These are phyloP conservation scores for Penicillium sp. DNA, from an alignment of 2,329 filamentous ascomycete genomes.

Conservation along the genomic window DNA sequence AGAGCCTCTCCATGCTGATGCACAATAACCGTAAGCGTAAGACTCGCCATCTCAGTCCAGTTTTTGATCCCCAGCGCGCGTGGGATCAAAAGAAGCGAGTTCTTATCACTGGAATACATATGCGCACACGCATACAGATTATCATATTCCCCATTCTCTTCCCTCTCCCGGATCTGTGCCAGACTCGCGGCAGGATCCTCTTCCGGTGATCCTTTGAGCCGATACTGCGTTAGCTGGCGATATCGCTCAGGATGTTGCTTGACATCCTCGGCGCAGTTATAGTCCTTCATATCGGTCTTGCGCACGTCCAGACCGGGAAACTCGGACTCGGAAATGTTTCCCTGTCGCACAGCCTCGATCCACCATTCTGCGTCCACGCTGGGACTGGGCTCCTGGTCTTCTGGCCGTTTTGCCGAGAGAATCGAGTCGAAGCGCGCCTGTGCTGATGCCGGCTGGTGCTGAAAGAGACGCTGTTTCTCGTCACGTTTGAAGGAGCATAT, in stretches of 20 bases:
- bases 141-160: constrained; percentile 36
- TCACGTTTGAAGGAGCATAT: constrained; percentile 52
- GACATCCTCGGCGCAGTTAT: constrained; percentile 38
- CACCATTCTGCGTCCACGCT: constrained; percentile 38
- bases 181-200: constrained; percentile 16
- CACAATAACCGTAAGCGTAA: constrained; percentile 50
- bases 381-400: constrained; percentile 34
- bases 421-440: constrained; percentile 29
- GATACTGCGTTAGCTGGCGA: constrained; percentile 48
- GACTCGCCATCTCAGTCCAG: constrained; percentile 44
- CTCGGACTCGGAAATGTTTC: constrained; percentile 25
- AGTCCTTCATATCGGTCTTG: constrained; percentile 53
- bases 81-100: constrained; percentile 52
- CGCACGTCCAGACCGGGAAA: constrained; percentile 47
- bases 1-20: constrained; percentile 42
- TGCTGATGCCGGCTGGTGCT: constrained; percentile 29
- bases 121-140: constrained; percentile 59
- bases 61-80: constrained; percentile 46
- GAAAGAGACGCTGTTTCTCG: constrained; percentile 30
- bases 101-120: constrained; percentile 56
- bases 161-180: constrained; percentile 20
- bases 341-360: constrained; percentile 26
- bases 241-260: constrained; percentile 31
- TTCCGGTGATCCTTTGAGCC: constrained; percentile 42
- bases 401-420: constrained; percentile 28